A percentile compares a stretch with the other conserved stretches of the same genome.
Conservation (phyloP, 2,329 filamentous ascomycete species). For the Chaetomium globosum region DNA sequence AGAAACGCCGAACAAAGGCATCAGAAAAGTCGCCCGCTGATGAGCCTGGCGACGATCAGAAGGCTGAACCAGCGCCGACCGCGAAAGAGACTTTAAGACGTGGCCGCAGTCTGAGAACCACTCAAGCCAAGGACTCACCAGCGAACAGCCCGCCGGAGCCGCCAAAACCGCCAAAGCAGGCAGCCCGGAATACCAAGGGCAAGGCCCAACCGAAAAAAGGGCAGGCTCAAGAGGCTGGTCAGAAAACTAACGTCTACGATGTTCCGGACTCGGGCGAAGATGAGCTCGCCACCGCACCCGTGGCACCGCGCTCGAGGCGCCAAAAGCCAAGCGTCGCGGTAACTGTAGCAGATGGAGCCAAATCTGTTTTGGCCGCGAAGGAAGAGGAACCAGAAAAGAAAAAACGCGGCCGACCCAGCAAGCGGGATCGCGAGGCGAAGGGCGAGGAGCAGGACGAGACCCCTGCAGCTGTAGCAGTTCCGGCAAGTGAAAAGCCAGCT, state of each 20-base stretch:
- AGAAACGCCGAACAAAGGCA: conserved; percentile 28
- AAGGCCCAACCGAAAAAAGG: conserved; percentile 13
- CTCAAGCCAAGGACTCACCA: background rate
- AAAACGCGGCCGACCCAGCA: conserved; percentile 31
- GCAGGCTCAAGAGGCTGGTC: conserved; percentile 2
- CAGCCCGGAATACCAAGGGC: background rate
- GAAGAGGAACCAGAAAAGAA: conserved; percentile 21
- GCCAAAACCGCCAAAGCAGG: conserved; percentile 9
- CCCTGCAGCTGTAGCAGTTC: background rate
- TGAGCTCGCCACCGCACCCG: conserved; percentile 24
- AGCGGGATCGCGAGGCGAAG: conserved; percentile 19
- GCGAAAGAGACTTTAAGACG: conserved; percentile 5
- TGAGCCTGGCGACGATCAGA: background rate
- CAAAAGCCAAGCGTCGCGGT: background rate
- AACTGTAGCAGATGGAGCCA: background rate
- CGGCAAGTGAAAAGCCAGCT: background rate
- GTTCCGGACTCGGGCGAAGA: conserved; percentile 38
- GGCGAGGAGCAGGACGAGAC: background rate
- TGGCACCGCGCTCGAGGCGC: conserved; percentile 1
- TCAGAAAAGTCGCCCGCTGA: conserved; percentile 1
- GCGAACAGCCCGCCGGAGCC: conserved; percentile 7
- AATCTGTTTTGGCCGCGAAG: background rate
- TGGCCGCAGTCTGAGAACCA: background rate
- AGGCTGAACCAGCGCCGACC: background rate
- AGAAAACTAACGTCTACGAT: conserved; percentile 36